Conservation (phyloP, 2,329 filamentous ascomycete species). For the Cladorrhinum sp. region DNA sequence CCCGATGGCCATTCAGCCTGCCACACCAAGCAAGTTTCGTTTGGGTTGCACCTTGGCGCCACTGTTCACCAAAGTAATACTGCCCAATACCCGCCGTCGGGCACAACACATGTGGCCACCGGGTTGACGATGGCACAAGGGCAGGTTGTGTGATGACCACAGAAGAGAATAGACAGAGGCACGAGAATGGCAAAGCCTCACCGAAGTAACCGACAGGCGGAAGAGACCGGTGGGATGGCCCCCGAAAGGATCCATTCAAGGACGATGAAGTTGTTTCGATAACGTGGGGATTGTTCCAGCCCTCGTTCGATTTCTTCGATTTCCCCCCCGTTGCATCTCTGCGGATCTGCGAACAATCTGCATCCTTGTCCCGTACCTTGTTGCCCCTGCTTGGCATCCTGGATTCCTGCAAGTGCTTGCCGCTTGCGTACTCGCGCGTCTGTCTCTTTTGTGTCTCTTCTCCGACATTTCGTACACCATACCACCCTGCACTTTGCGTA, state of each 20-base stretch:
- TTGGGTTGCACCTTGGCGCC: conserved; percentile 5
- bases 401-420: conserved; percentile 3
- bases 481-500: neutral
- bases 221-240: conserved; percentile 13
- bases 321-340: neutral
- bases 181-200: neutral
- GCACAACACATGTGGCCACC: neutral
- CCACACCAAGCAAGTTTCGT: conserved; percentile 5
- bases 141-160: neutral
- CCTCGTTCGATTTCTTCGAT: conserved; percentile 17
- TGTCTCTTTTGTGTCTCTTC: no score
- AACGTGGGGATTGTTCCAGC: conserved; percentile 11
- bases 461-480: conserved; percentile 4
- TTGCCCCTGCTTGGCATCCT: conserved; percentile 16
- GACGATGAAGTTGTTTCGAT: conserved; percentile 15
- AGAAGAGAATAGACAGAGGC: neutral
- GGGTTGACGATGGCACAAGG: no score
- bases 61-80: neutral
- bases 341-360: neutral
- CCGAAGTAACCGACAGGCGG: conserved; percentile 2
- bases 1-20: conserved; percentile 11
- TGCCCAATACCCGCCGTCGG: neutral
- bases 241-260: neutral
- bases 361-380: conserved; percentile 10
- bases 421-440: conserved; percentile 5